phyloP scores from a whole-genome alignment of 805 yeast genomes.

The Barnettozyma sp. region DNA sequence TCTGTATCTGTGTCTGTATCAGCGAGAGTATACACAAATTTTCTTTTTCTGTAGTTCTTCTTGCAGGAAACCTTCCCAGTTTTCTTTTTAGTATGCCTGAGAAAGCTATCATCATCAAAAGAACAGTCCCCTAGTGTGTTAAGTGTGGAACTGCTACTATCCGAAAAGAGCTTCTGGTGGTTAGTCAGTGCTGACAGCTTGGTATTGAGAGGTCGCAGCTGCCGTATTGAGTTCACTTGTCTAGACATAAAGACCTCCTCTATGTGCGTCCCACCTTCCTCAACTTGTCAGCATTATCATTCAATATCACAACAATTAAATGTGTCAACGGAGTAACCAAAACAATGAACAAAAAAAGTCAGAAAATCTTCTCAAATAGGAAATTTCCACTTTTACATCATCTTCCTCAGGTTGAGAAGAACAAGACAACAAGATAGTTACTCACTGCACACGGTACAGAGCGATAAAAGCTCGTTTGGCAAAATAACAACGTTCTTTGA shows the following conservation, averaged over 20 bases:
- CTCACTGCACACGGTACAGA: no score
- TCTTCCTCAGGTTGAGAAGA: no score
- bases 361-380: neutral
- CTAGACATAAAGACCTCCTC: no score
- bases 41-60: neutral
- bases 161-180: neutral
- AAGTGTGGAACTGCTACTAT: no score
- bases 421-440: no score
- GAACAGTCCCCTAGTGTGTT: neutral
- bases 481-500: no score
- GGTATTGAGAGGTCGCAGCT: neutral
- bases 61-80: no score
- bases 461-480: neutral
- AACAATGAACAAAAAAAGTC: neutral
- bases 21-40: neutral
- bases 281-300: no score
- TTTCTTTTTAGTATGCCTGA: neutral
- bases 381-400: neutral
- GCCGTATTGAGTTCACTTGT: neutral
- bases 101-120: neutral
- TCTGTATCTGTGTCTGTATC: no score
- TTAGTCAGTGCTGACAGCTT: neutral
- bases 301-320: no score
- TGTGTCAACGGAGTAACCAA: neutral
- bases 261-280: no score